Conservation (phyloP, 2,329 filamentous ascomycete genomes). For the Claviceps sp. region DNA sequence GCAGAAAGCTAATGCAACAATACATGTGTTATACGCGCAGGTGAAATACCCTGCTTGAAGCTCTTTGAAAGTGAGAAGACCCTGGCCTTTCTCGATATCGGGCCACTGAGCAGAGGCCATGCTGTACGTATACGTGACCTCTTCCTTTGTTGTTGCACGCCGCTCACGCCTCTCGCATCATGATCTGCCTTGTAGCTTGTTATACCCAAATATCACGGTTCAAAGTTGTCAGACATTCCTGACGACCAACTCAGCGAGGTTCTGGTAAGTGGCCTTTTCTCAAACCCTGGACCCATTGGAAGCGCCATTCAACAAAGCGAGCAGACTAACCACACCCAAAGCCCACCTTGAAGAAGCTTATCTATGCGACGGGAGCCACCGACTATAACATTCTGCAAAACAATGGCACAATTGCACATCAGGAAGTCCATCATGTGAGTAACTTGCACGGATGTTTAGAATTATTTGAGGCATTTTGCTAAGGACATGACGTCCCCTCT, state of each 20-base stretch:
- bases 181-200: constrained; percentile 51
- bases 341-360: constrained; percentile 65
- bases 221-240: constrained; percentile 82
- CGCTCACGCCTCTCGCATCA: background rate
- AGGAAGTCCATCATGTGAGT: constrained; percentile 79
- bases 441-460: background rate
- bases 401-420: constrained; percentile 84
- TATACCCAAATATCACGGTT: constrained; percentile 90
- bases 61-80: constrained; percentile 90
- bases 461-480: background rate
- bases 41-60: constrained; percentile 93
- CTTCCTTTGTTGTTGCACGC: background rate
- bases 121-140: constrained; percentile 45
- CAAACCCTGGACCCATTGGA: background rate
- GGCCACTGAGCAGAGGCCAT: constrained; percentile 77
- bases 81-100: constrained; percentile 91
- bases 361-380: constrained; percentile 56
- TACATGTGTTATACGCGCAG: constrained; percentile 29
- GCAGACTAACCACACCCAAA: constrained; percentile 6
- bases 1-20: background rate
- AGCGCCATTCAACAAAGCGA: background rate
- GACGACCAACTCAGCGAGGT: constrained; percentile 78
- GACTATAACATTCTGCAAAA: constrained; percentile 96
- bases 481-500: background rate
- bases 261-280: constrained; percentile 40